Conservation (phyloP, 2,329 filamentous ascomycete genomes). For the Fusarium sterilihyphosum region DNA sequence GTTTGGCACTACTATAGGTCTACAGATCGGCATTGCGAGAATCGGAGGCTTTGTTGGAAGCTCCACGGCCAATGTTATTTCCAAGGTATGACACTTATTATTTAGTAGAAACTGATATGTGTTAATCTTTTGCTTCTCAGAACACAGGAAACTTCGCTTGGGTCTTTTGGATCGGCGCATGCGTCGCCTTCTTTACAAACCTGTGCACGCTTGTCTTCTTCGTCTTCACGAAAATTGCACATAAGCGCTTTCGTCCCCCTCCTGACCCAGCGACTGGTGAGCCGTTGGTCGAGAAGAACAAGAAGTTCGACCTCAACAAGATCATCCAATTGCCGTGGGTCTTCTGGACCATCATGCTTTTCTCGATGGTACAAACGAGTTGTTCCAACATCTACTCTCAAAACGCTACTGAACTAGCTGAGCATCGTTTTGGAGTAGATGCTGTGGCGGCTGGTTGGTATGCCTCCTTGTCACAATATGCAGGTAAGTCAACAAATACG, state of each 20-base stretch:
- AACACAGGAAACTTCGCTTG: background rate
- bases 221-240: background rate
- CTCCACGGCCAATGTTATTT: background rate
- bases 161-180: background rate
- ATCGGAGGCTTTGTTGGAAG: background rate
- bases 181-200: background rate
- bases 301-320: background rate
- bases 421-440: background rate
- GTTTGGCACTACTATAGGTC: background rate
- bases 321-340: background rate
- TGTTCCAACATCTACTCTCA: background rate
- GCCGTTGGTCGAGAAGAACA: background rate
- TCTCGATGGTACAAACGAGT: background rate
- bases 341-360: background rate
- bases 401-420: background rate
- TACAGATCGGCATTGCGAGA: accelerated
- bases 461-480: background rate
- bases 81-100: background rate
- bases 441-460: background rate
- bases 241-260: background rate
- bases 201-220: background rate
- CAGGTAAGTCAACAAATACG: accelerated
- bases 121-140: background rate
- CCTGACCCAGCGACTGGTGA: background rate
- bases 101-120: too few relatives aligned